A percentile compares a stretch with the other conserved stretches of the same genome.
phyloP scores from a whole-genome alignment of 2,329 filamentous ascomycete genomes.

The Zymoseptoria brevis region DNA sequence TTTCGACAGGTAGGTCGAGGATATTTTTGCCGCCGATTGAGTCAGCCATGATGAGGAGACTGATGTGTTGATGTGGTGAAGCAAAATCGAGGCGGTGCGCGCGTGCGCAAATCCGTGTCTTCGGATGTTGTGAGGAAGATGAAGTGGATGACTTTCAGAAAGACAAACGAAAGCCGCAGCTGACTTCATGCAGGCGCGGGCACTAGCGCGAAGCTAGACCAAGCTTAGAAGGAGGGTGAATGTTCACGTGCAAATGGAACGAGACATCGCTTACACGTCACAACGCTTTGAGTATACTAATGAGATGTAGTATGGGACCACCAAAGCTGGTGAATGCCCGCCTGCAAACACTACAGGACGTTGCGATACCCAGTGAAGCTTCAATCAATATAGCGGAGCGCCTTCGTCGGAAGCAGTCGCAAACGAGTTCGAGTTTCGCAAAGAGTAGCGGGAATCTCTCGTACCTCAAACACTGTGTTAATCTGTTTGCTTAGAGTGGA shows the following conservation, averaged over 20 bases:
- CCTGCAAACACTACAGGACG: not conserved
- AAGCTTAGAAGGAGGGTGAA: not conserved
- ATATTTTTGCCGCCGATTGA: not conserved
- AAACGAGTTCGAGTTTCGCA: not conserved
- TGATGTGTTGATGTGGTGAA: not conserved
- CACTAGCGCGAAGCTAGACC: not conserved
- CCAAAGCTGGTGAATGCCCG: no score
- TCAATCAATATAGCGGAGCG: not conserved
- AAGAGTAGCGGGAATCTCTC: not conserved
- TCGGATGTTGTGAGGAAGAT: not conserved
- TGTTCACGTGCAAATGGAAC: not conserved
- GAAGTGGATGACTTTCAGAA: not conserved
- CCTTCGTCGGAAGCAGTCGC: no score
- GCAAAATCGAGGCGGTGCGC: not conserved
- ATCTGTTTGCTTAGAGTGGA: not conserved
- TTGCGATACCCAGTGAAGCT: not conserved
- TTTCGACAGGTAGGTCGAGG: constrained; percentile 8
- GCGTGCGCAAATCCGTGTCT: not conserved
- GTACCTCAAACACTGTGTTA: not conserved
- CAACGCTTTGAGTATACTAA: not conserved
- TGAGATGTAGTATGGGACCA: fast-evolving
- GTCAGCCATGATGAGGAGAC: not conserved
- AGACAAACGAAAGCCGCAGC: not conserved
- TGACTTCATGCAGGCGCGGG: not conserved
- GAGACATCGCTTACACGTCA: not conserved